Conservation (phyloP, 345 rosid species). For the Linum tenue region DNA sequence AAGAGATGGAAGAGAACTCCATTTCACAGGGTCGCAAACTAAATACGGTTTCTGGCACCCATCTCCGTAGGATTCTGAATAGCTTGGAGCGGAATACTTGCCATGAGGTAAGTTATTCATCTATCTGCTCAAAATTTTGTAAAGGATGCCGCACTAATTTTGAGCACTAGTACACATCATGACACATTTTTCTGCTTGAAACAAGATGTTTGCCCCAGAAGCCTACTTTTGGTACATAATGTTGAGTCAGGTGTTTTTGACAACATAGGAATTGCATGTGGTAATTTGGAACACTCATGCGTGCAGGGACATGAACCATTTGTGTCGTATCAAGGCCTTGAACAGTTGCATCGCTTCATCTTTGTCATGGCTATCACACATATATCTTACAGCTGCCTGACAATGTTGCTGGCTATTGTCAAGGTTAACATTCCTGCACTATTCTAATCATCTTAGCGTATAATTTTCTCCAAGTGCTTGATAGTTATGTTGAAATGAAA, state of each 20-base stretch:
- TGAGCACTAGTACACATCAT: not conserved
- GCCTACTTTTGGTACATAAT: slow-evolving; percentile 3
- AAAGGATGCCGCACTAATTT: not conserved
- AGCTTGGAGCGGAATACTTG: slow-evolving; percentile 41
- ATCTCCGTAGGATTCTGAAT: slow-evolving; percentile 48
- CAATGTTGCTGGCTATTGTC: slow-evolving; percentile 85
- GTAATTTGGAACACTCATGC: slow-evolving; percentile 10
- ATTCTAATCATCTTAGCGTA: slow-evolving; percentile 3
- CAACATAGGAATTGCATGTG: not conserved
- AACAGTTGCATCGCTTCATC: slow-evolving; percentile 94
- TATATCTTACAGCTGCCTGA: slow-evolving; percentile 85
- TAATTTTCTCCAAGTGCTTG: not conserved
- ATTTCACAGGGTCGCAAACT: slow-evolving; percentile 43
- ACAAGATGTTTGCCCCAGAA: not conserved
- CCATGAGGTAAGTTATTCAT: slow-evolving; percentile 46
- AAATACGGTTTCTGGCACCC: slow-evolving; percentile 24
- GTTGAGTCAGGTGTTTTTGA: not conserved
- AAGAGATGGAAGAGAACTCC: slow-evolving; percentile 34
- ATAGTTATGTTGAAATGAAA: not conserved
- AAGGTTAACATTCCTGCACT: slow-evolving; percentile 42
- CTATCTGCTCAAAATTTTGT: not conserved
- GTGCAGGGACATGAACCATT: slow-evolving; percentile 79
- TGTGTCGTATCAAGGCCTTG: slow-evolving; percentile 85
- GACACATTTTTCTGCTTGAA: not conserved
- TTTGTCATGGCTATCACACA: slow-evolving; percentile 98